Base-by-base conservation (phyloP, 441 rosid species). In the Pelargonium cotyledonis region DNA sequence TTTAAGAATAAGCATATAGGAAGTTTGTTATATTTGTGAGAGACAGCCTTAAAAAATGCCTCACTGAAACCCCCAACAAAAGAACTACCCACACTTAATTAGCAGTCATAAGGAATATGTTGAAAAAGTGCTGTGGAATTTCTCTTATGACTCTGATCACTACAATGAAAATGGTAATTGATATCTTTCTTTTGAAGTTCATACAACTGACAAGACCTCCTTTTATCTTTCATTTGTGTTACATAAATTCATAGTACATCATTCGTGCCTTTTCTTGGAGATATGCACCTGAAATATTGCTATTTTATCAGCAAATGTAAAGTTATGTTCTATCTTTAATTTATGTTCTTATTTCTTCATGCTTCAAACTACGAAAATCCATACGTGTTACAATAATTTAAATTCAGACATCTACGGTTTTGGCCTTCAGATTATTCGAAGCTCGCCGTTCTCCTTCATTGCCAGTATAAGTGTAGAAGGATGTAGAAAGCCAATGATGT, bases 401-500 rank as follows among this genome's bases (percentile, higher is more conserved):
- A 40, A 46, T 62, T n/a, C 19, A 73, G 70, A 70, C 67, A 2
- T 31, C 70, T 68, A 64, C 74, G 78, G 40, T 77, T 60, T 12
- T 66, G 75, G 71, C 55, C 66, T 72, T 76, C 90, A 91, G 99
- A 91, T 94, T 76, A 72, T 83, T 71, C 85, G 95, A 62, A 86
- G 85, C 51, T 76, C 85, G 41, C 66, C 91, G 0, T 91, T 85
- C 79, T 88, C 92, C 66, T 94, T 91, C 74, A 84, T 88, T 67
- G 94, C 89, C 70, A 89, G 90, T 73, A 80, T 94, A 72, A 91
- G 83, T 21, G 91, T 94, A 43, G 92, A 89, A 83, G 99, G 97
- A 70, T 94, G 99, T 74, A 77, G 74, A 75, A 79, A 84, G 65
- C 84, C 89, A 68, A 83, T 84, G 49, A 82, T 84, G 87, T 86